Percentiles rank a stretch among this genome's conserved stretches.
These are phyloP conservation scores for Leptosphaerulina australis DNA, from an alignment of 2,329 filamentous ascomycete species.

Conservation along the genomic window DNA sequence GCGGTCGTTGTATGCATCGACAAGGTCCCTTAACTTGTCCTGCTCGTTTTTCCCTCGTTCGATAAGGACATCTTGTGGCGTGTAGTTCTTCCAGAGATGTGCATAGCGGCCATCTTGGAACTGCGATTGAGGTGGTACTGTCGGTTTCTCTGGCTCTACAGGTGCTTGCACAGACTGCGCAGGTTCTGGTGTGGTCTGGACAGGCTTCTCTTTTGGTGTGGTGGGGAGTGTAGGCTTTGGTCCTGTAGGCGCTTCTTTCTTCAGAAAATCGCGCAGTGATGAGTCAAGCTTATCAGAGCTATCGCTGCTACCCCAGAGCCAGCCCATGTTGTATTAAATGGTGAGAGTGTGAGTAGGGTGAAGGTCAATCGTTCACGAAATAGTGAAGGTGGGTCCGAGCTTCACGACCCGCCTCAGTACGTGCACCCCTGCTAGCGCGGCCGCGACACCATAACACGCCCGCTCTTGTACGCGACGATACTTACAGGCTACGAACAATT, in stretches of 20 bases:
- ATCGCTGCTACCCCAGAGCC: slow-evolving; percentile 61
- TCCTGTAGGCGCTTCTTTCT: slow-evolving; percentile 79
- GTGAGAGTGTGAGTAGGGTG: neutral
- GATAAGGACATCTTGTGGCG: slow-evolving; percentile 72
- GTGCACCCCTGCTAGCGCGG: slow-evolving; percentile 25
- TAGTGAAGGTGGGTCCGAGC: slow-evolving; percentile 15
- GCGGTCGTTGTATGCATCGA: slow-evolving; percentile 83
- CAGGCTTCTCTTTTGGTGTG: slow-evolving; percentile 36
- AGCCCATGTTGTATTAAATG: slow-evolving; percentile 58
- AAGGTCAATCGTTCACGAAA: slow-evolving; percentile 18
- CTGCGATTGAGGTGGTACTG: slow-evolving; percentile 61
- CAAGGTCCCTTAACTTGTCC: slow-evolving; percentile 78
- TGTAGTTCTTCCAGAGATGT: slow-evolving; percentile 92
- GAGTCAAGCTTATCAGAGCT: slow-evolving; percentile 75
- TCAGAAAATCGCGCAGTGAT: slow-evolving; percentile 80
- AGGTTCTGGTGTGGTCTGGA: slow-evolving; percentile 19
- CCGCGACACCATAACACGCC: slow-evolving; percentile 27
- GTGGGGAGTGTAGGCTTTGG: slow-evolving; percentile 52
- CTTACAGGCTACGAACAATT: slow-evolving; percentile 18
- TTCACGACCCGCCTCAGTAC: slow-evolving; percentile 2
- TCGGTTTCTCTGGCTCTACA: slow-evolving; percentile 33
- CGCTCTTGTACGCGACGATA: slow-evolving; percentile 25
- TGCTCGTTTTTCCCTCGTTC: slow-evolving; percentile 73
- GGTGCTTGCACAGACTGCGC: slow-evolving; percentile 6
- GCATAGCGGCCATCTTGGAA: slow-evolving; percentile 77